Evolutionary conservation across 2,329 filamentous ascomycete genomes (phyloP).

Genomic region (Talaromyces piceae): DNA sequence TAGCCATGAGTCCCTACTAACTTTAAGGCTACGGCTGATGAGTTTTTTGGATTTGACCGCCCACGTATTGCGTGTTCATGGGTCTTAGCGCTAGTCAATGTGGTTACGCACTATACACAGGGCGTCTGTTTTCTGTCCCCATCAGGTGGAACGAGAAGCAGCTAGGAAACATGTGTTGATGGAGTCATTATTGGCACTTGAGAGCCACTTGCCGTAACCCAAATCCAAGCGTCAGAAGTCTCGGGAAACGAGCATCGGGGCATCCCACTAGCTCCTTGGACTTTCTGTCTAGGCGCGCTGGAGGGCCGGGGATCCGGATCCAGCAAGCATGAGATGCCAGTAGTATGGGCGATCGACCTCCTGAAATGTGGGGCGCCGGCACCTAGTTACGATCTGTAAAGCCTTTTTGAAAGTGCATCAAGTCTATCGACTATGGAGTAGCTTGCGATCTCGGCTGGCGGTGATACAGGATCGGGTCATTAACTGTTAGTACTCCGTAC

Average conservation of each 20-base stretch:
- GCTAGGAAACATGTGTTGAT: background rate
- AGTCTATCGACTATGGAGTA: background rate
- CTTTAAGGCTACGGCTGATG: slow-evolving; percentile 6
- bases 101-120: background rate
- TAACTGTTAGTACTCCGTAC: no score
- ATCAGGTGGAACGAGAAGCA: background rate
- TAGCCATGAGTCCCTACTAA: slow-evolving; percentile 9
- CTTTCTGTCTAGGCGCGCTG: no score
- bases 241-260: background rate
- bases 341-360: background rate
- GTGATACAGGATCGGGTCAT: background rate
- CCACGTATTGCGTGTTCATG: background rate
- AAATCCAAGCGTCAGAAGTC: background rate
- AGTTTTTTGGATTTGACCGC: background rate
- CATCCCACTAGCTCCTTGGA: background rate
- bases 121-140: background rate
- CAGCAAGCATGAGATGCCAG: background rate
- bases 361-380: background rate
- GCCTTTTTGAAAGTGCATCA: no score
- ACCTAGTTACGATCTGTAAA: no score
- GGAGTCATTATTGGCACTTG: background rate
- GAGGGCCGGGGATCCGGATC: background rate
- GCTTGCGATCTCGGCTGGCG: background rate
- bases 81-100: background rate
- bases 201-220: background rate